Percentiles rank a stretch among this genome's conserved stretches.
Conservation (phyloP, 148 eudicot genomes). For the Rheum nobile region DNA sequence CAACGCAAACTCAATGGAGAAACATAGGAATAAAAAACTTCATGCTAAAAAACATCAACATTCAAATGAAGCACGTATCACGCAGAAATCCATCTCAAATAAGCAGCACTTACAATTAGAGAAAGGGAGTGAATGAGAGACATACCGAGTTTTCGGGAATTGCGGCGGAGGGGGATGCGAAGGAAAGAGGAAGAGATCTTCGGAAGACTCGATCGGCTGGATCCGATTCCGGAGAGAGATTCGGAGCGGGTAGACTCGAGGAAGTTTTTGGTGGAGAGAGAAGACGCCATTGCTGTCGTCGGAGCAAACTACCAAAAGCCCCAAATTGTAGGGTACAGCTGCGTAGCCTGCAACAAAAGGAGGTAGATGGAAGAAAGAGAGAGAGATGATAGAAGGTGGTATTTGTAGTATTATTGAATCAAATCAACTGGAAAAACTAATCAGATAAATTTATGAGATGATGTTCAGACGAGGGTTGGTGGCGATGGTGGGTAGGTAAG, state of each 20-base stretch:
- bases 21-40: not conserved
- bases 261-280: constrained; percentile 52
- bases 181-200: constrained; percentile 22
- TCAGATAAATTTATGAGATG: not conserved
- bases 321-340: not conserved
- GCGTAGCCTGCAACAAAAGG: not conserved
- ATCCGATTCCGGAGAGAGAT: constrained; percentile 25
- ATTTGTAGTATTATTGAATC: not conserved
- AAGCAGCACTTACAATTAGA: not conserved
- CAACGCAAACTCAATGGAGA: not conserved
- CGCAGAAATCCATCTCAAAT: not conserved
- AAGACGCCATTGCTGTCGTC: constrained; percentile 38
- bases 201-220: constrained; percentile 27
- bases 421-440: not conserved
- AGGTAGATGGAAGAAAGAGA: not conserved
- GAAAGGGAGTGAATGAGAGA: not conserved
- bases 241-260: constrained; percentile 32
- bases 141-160: constrained; percentile 40
- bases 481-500: constrained; percentile 6
- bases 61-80: not conserved
- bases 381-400: not conserved
- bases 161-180: constrained; percentile 34
- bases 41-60: not conserved
- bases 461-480: constrained; percentile 1
- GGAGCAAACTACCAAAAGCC: not conserved